Evolutionary conservation across 2,329 filamentous ascomycete species (phyloP), one percentile per base, ranked within the genome.

Genomic region (Pseudonectria foliicola): DNA sequence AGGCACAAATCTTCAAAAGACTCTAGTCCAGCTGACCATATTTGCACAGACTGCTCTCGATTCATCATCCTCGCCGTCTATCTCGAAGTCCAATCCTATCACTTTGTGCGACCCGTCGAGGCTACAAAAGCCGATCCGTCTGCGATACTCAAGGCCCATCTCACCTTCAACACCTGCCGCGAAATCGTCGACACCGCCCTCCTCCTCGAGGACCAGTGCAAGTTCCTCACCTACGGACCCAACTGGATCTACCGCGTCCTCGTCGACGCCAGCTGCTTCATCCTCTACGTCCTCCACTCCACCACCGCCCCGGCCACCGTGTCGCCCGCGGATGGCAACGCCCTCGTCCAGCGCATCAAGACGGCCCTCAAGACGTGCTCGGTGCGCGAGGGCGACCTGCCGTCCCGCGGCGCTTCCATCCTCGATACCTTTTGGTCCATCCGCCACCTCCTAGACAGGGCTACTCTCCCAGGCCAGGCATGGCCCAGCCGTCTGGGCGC

Each of bases 71-170:
- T 74, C 4, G 60, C 69, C 0, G 65, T 70, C 1, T 61, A 67
- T 14, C 60, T 73, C n/a, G 71, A 76, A 37, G 62, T 75, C 7
- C 71, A 76, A 42, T 54, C 60, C 2, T 73, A 68, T 52, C 74
- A 74, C 55, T 68, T 75, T 44, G 60, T 66, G 42, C 67, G 66
- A 3, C 58, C 62, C 0, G 59, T 63, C 56, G 40, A 59, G 18
- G 18, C 18, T 21, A 21, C 18, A 52, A 42, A 50, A 52, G 2
- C 62, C 60, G 27, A 57, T 54, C 46, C 53, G 13, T 43, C 50
- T 10, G 59, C 71, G 36, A 63, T 61, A 39, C 57, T 66, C 31
- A 66, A 71, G 45, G 53, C 68, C 15, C 50, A 70, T 27, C 66
- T 68, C 14, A 56, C 64, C 14, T 72, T 68, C 52, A 64, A 58